Base-by-base conservation (phyloP, 176 grass and related monocot species). In the Neostapfia colusana region DNA sequence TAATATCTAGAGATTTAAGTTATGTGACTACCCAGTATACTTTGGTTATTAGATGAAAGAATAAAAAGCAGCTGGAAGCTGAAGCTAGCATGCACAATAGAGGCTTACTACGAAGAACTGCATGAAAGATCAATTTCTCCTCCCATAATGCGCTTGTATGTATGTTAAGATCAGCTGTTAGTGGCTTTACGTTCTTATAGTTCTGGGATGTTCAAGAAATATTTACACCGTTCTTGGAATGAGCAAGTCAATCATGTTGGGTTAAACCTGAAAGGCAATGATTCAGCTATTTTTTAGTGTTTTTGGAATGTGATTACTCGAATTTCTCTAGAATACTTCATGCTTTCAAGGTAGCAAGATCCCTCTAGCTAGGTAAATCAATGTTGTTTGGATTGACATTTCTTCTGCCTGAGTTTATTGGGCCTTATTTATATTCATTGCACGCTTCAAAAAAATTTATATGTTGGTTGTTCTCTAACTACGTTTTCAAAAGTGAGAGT, bases 191-290 rank as follows among this genome's bases (percentile, higher is more conserved):
- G 34, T 31, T 69, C 9, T 41, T 69, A 7, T 68, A 63, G 35
- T 84, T 65, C 66, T 77, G 23, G 37, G 23, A 71, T 71, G 35
- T 2, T 71, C 82, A 84, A 63, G 43, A 71, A 64, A 84, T 84
- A 77, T 40, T 83, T 70, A 69, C 31, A 31, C 54, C 18, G 5
- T 18, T 67, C 46, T 31, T 35, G 4, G 73, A 26, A 27, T 28
- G 13, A 49, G 38, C 21, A 36, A 26, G 13, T 27, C 9, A 14
- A 46, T 76, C 69, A n/a, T 50, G n/a, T 41, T 26, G 50, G 17
- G 25, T 45, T 31, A 23, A 41, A 75, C 45, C 8, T 65, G 6
- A 63, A 6, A 15, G 2, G 14, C 65, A 20, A 73, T 18, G 0
- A 23, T 65, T 57, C 18, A 54, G 17, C 34, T 9, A 11, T 20